Conservation (phyloP, 495 filamentous ascomycete genomes). For the Lophiotrema nucula region DNA sequence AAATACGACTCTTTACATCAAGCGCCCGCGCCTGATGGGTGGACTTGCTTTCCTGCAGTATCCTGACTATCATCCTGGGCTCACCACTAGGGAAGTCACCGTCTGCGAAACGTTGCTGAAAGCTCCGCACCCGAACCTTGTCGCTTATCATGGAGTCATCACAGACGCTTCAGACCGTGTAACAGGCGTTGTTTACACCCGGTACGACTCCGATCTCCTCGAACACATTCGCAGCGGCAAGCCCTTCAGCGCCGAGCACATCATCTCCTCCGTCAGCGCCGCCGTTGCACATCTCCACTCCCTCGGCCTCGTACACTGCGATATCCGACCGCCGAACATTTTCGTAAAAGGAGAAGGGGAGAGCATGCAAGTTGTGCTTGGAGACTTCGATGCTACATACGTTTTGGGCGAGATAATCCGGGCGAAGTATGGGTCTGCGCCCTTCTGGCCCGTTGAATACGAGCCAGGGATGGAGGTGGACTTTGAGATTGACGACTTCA, state of each 20-base stretch:
- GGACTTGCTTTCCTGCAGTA: background rate
- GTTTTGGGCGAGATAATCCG: background rate
- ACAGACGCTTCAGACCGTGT: background rate
- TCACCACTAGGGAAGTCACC: background rate
- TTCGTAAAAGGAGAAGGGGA: background rate
- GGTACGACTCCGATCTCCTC: background rate
- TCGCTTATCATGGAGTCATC: background rate
- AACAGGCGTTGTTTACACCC: constrained; percentile 1
- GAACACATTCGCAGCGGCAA: background rate
- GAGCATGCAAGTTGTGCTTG: background rate
- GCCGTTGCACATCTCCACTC: background rate
- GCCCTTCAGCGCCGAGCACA: background rate
- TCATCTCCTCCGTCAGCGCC: background rate
- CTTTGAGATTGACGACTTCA: background rate
- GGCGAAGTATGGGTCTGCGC: background rate
- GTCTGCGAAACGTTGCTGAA: background rate
- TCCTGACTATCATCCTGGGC: background rate
- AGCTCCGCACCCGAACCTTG: background rate
- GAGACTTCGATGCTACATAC: constrained; percentile 8
- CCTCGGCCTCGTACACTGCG: constrained; percentile 12
- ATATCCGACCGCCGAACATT: background rate
- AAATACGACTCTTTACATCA: background rate
- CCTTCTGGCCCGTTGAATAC: background rate
- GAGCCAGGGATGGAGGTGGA: background rate
- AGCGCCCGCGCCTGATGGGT: background rate